phyloP scores from a whole-genome alignment of 2,329 filamentous ascomycete genomes.

The Trichoderma atroviride region DNA sequence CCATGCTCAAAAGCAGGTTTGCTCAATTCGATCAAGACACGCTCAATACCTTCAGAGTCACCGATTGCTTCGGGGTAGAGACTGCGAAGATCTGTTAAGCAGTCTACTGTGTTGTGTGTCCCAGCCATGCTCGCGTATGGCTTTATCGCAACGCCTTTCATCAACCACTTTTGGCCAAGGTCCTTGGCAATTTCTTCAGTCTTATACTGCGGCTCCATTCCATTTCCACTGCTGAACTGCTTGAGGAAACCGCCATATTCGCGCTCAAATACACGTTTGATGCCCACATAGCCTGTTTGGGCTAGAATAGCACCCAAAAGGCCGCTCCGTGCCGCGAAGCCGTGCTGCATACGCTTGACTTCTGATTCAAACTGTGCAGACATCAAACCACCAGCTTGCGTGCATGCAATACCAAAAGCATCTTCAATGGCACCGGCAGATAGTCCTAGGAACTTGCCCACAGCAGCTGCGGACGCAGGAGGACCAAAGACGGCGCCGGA shows the following conservation, averaged over 20 bases:
- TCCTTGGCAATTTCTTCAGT: slow-evolving; percentile 35
- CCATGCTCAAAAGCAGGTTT: slow-evolving; percentile 40
- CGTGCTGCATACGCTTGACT: slow-evolving; percentile 51
- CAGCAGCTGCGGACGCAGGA: slow-evolving; percentile 39
- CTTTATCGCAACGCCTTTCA: slow-evolving; percentile 41
- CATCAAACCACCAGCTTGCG: slow-evolving; percentile 46
- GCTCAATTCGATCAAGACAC: slow-evolving; percentile 37
- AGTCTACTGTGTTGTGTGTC: slow-evolving; percentile 42
- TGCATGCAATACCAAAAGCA: slow-evolving; percentile 45
- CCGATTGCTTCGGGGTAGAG: slow-evolving; percentile 32
- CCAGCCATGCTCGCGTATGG: slow-evolving; percentile 43
- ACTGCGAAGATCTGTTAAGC: slow-evolving; percentile 38
- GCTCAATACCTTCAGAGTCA: slow-evolving; percentile 33
- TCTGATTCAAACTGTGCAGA: slow-evolving; percentile 47
- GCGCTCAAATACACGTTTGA: slow-evolving; percentile 46
- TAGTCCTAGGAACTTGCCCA: slow-evolving; percentile 39
- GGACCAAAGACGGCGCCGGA: slow-evolving; percentile 45
- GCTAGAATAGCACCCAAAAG: slow-evolving; percentile 45
- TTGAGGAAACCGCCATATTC: slow-evolving; percentile 47
- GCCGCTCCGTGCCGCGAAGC: slow-evolving; percentile 48
- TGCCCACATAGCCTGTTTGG: slow-evolving; percentile 44
- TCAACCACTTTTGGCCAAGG: slow-evolving; percentile 43
- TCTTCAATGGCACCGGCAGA: slow-evolving; percentile 37
- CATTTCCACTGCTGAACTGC: slow-evolving; percentile 39
- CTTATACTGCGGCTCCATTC: slow-evolving; percentile 11